Evolutionary conservation across 495 filamentous ascomycete species (phyloP), one percentile per base, ranked within the genome.

Genomic region (Annulohypoxylon stygium): DNA sequence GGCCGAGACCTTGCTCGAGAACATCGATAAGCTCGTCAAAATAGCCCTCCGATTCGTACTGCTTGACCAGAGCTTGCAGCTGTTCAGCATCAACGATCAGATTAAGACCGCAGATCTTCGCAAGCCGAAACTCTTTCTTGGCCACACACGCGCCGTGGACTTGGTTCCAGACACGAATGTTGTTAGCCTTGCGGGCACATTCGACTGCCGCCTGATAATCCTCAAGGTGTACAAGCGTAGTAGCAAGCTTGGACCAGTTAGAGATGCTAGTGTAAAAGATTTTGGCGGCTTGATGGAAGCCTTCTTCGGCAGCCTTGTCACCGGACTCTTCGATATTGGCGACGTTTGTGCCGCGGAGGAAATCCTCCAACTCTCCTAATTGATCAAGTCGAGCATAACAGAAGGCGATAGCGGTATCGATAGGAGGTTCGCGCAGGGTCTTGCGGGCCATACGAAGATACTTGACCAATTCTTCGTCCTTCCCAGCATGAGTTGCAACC

Each of bases 81-180:
- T 99, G 96, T 81, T 99, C 97, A 18, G 97, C 97, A 79, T 99
- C 95, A 62, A 99, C 94, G 75, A 99, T 98, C 61, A 99, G 88
- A 83, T 98, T 99, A 34, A 99, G 89, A 86, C 97, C 97, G 81
- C 97, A 99, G 76, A 99, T 99, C 85, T 98, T 97, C 37, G 97
- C 96, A 53, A 99, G 91, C 71, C 96, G 92, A 89, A 99, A 99
- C 79, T 99, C 97, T 85, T 97, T 98, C 92, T 97, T 99, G 72
- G 90, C 87, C 62, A 99, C 93, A 81, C 97, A 99, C 39, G 96
- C 97, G 78, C 92, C 92, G 82, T 98, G 97, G 73, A 99, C 97
- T 82, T 99, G 93, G 84, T 95, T 97, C 97, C 97, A 99, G 62
- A 99, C 97, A 86, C 97, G 97, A 83, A 97, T 94, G 85, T 94